Percentiles rank a stretch among this genome's conserved stretches.
These are phyloP conservation scores for Saccharomycopsis sp. DNA, from an alignment of 805 yeast species.

Conservation along the genomic window DNA sequence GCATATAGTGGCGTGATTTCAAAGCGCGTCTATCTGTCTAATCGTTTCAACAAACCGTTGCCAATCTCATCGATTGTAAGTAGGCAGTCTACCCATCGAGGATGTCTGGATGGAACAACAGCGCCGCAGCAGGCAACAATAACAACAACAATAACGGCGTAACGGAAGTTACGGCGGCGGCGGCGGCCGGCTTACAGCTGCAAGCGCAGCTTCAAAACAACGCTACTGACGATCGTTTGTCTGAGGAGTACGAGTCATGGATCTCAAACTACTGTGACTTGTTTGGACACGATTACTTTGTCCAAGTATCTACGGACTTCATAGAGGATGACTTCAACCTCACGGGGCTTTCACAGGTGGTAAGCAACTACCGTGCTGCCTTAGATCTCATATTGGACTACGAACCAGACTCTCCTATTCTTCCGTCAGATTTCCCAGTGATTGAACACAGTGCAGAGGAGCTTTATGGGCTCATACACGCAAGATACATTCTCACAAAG, in stretches of 20 bases:
- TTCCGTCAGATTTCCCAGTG: constrained; percentile 62
- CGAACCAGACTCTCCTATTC: constrained; percentile 51
- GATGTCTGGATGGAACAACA: constrained; percentile 1
- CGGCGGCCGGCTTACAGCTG: background rate
- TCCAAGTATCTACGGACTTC: constrained; percentile 85
- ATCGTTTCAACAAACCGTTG: too few species aligned
- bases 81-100: background rate
- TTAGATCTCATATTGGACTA: constrained; percentile 84
- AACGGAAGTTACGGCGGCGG: background rate
- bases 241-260: constrained; percentile 50
- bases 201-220: background rate
- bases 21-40: too few species aligned
- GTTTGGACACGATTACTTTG: constrained; percentile 75
- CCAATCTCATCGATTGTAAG: background rate
- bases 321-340: constrained; percentile 95
- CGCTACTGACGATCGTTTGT: constrained; percentile 22
- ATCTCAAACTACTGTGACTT: constrained; percentile 46
- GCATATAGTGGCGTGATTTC: background rate
- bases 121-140: background rate
- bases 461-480: constrained; percentile 89
- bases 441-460: constrained; percentile 88
- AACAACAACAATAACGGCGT: background rate
- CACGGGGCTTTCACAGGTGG: constrained; percentile 79
- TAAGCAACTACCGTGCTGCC: constrained; percentile 89
- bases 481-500: constrained; percentile 80